Evolutionary conservation across 2,329 filamentous ascomycete genomes (phyloP), one percentile per base, ranked within the genome.

Genomic region (Monosporascus sp.): DNA sequence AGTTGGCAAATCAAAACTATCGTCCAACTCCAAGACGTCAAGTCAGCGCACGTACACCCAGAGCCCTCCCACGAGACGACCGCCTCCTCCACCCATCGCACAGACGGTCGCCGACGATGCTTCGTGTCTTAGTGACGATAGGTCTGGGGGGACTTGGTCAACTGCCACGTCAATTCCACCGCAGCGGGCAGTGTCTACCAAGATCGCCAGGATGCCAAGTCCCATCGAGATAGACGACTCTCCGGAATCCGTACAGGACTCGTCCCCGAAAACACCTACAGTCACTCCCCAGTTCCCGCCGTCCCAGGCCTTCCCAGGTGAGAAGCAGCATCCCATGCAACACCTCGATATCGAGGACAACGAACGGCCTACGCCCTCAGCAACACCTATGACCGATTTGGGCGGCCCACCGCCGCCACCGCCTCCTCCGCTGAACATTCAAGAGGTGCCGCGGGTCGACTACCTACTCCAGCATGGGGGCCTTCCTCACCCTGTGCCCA

Each of bases 391-490:
- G 50, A 74, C 74, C 3, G 74, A 65, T 65, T 67, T 75, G 72
- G 71, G 70, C 27, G 73, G 72, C 2, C 74, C 76, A 0, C 79
- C 78, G 0, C 77, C 81, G 0, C 76, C 81, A 1, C 81, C 90
- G 1, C 90, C 89, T 0, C 90, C 91, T 0, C 91, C 88, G 1
- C 81, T 90, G 8, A 81, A 85, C 60, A 74, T 85, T 50, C 77
- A 86, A 44, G 85, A 90, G 41, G 80, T 86, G 14, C 93, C 93
- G 1, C 83, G 89, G 56, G 91, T 97, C 18, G 93, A 97, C 67
- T 97, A 97, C 67, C 77, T 97, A 18, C 79, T 97, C 51, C 90
- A 94, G 63, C 87, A 97, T 68, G 93, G 93, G 39, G 93, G 93
- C 1, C 74, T 97, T 18, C 71, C 84, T 22, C 80, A 87, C 45